Conservation (phyloP, 1,139 yeast genomes). For the Suhomyces ambrosiae region DNA sequence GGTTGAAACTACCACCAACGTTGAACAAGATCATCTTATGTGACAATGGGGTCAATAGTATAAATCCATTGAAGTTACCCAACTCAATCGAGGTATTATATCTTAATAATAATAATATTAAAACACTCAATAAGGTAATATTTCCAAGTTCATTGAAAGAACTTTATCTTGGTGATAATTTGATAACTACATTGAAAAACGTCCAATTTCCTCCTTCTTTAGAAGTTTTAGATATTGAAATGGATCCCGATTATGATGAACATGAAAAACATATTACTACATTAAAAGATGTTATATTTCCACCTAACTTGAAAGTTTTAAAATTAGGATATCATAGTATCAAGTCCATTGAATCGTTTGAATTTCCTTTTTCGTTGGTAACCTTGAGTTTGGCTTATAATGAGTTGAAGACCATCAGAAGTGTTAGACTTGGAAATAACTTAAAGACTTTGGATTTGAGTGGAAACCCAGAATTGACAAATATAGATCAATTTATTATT, state of each 20-base stretch:
- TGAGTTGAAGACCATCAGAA: constrained; percentile 42
- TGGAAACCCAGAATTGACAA: constrained; percentile 45
- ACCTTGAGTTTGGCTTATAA: constrained; percentile 42
- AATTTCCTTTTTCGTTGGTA: constrained; percentile 39
- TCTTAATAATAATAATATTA: constrained; percentile 45
- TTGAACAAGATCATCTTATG: constrained; percentile 37
- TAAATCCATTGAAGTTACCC: constrained; percentile 49
- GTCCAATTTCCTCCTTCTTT: constrained; percentile 43
- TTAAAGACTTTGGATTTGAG: constrained; percentile 42
- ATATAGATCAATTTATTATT: constrained; percentile 40
- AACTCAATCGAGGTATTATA: constrained; percentile 41
- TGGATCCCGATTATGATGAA: constrained; percentile 46
- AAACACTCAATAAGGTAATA: constrained; percentile 47
- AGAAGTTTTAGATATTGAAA: constrained; percentile 44
- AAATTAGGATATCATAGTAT: constrained; percentile 46
- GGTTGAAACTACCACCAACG: constrained; percentile 42
- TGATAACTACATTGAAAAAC: constrained; percentile 48
- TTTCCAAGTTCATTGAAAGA: constrained; percentile 41
- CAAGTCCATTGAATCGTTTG: constrained; percentile 41
- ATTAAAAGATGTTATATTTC: constrained; percentile 45
- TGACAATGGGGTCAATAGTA: constrained; percentile 49
- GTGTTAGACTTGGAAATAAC: constrained; percentile 39
- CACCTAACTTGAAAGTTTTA: constrained; percentile 38
- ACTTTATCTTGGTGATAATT: constrained; percentile 45
- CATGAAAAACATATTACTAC: constrained; percentile 47